Evolutionary conservation across 805 yeast species (phyloP), one percentile per base, ranked within the genome.

Genomic region (Metschnikowia noctiluminum): DNA sequence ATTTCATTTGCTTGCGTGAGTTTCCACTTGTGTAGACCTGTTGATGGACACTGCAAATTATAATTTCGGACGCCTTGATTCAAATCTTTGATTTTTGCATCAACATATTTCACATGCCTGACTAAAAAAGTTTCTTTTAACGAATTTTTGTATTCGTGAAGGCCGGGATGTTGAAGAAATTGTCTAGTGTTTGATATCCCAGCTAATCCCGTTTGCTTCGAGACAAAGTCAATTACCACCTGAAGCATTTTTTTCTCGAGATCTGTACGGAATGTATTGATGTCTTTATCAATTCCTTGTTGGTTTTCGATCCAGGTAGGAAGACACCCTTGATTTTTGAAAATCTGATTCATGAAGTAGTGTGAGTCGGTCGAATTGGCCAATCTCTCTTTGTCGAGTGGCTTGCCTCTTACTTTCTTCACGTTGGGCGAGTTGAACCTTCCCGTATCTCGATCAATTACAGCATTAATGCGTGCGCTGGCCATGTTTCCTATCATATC

Each of bases 261-360:
- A 34, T 71, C 71, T 0, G 55, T 52, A 45, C 90, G 65, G 46
- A 87, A 81, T 0, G 59, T 59, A 2, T 57, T 61, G 8, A 86
- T 72, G 35, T 78, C 79, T 2, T 58, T 51, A 38, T 77, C 75
- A 4, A 85, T 79, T 1, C 79, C 74, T 15, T 79, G 72, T 63
- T 87, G 94, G 47, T 80, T 83, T 57, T 89, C 96, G 35, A 90
- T 84, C 97, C 97, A 90, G 0, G 96, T 96, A 0, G 96, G 96
- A 10, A 82, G 70, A 0, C 88, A 82, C 42, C 88, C 90, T 63
- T 90, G 96, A 38, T 80, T 77, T 52, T 77, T 79, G 48, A 90
- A 66, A 40, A 90, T 84, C 52, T 87, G 82, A 65, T 90, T 90
- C 68, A 90, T 65, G 62, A 89, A 88, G 62, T 83, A 88, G 57